Evolutionary conservation across 1,139 yeast species (phyloP), one percentile per base, ranked within the genome.

Genomic region (Geotrichum citri-aurantii): DNA sequence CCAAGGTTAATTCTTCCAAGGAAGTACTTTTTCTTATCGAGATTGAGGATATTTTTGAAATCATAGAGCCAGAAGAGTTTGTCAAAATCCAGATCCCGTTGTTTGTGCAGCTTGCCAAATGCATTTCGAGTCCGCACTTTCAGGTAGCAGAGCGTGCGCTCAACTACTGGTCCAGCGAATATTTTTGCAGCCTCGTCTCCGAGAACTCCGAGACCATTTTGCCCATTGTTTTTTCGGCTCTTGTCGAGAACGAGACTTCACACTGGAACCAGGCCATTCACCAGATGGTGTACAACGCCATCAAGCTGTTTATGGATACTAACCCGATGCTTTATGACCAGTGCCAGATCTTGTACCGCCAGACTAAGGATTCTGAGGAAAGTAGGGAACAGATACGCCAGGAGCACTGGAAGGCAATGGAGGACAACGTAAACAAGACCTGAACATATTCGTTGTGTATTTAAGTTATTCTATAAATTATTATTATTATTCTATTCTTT

Each of bases 81-180:
- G 82, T 86, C 65, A 90, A 91, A 75, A 90, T 93, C 64, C 96
- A 92, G 74, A 89, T 92, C 6, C 99, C 99, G 1, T 77, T 93
- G 58, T 92, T 92, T 75, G 96, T 95, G 40, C 99, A 95, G 74
- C 79, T 93, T 65, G 88, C 97, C 59, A 91, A 89, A 75, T 93
- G 98, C 76, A 92, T 95, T 54, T 83, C 96, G 29, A 88, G 96
- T 2, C 91, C 97, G 26, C 99, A 93, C 76, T 95, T 93, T 78
- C 99, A 95, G 77, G 97, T 93, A 31, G 88, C 96, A 64, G 99
- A 93, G 73, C 91, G 95, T 66, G 97, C 95, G 1, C 80, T 93
- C 61, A 88, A 93, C 71, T 91, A 85, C 73, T 95, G 97, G 95
- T 88, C 89, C 66, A 93, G 92, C 72, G 99, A 93, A 70, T 92